Conservation (phyloP, 2,329 filamentous ascomycete genomes). For the Trichocomaceae sp. region DNA sequence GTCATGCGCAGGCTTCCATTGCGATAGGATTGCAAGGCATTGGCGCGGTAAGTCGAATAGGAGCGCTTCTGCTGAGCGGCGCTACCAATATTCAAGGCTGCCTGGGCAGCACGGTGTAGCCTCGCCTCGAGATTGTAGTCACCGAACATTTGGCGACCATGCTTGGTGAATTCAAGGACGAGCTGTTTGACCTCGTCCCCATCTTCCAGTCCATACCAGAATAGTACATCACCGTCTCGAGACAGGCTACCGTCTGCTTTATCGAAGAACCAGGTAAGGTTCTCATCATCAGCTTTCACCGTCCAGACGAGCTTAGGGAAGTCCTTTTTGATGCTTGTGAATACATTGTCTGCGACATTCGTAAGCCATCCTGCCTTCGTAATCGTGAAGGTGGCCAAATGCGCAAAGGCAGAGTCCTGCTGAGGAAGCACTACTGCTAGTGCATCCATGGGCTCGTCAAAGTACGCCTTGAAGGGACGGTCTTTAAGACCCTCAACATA, state of each 20-base stretch:
- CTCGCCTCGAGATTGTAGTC: constrained; percentile 85
- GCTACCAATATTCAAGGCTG: constrained; percentile 54
- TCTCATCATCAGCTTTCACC: constrained; percentile 93
- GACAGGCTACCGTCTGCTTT: constrained; percentile 91
- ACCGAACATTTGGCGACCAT: constrained; percentile 80
- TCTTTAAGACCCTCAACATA: constrained; percentile 73
- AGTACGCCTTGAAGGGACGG: constrained; percentile 85
- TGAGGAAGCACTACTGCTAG: constrained; percentile 75
- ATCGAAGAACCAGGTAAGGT: constrained; percentile 96
- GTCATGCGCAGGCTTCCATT: constrained; percentile 24
- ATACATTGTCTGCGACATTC: constrained; percentile 92
- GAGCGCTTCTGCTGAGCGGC: constrained; percentile 56
- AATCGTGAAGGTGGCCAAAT: constrained; percentile 83
- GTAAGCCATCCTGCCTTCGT: constrained; percentile 92
- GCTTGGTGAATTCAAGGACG: constrained; percentile 75
- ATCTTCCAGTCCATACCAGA: constrained; percentile 88
- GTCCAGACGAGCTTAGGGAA: constrained; percentile 89
- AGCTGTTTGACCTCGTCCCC: constrained; percentile 74
- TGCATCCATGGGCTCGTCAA: constrained; percentile 88
- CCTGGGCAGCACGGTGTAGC: constrained; percentile 68
- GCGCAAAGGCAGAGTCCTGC: constrained; percentile 62
- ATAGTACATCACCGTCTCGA: constrained; percentile 79
- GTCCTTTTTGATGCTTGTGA: constrained; percentile 88
- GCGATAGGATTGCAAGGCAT: constrained; percentile 33
- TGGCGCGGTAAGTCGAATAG: constrained; percentile 55